Evolutionary conservation across 345 rosid species (phyloP).

Genomic region (Brassica juncea): DNA sequence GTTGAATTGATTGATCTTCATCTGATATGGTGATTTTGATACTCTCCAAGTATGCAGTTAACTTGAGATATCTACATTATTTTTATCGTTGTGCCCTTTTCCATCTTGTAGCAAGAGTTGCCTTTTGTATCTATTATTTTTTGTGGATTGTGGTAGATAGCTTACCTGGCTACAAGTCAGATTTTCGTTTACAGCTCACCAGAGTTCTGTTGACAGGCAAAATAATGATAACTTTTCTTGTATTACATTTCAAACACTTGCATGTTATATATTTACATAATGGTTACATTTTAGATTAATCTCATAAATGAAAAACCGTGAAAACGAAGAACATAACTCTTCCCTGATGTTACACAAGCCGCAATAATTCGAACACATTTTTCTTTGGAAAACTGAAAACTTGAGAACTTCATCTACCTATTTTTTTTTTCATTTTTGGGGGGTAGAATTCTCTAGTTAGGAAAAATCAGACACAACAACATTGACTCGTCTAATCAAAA

Average conservation of each 20-base stretch:
- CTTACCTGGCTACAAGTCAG: background rate
- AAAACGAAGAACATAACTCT: background rate
- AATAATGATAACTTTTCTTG: background rate
- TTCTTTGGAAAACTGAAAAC: background rate
- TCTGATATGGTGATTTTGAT: no score
- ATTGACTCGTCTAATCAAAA: slow-evolving; percentile 6
- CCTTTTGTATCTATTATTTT: background rate
- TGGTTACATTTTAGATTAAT: background rate
- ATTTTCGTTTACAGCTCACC: background rate
- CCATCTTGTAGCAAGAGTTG: background rate
- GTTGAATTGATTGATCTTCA: no score
- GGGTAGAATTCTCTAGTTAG: slow-evolving; percentile 14
- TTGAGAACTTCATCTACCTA: slow-evolving; percentile 19
- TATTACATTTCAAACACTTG: background rate
- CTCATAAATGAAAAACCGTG: background rate
- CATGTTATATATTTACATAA: background rate
- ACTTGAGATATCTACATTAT: no score
- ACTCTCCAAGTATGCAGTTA: no score
- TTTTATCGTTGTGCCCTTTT: no score
- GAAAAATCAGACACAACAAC: slow-evolving; percentile 29
- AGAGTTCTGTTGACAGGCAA: background rate
- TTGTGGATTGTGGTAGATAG: background rate
- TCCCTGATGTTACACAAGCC: slow-evolving; percentile 24
- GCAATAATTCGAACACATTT: slow-evolving; percentile 3
- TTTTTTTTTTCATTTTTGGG: background rate